phyloP scores from a whole-genome alignment of 2,329 filamentous ascomycete species.

The Coniochaeta sp. region DNA sequence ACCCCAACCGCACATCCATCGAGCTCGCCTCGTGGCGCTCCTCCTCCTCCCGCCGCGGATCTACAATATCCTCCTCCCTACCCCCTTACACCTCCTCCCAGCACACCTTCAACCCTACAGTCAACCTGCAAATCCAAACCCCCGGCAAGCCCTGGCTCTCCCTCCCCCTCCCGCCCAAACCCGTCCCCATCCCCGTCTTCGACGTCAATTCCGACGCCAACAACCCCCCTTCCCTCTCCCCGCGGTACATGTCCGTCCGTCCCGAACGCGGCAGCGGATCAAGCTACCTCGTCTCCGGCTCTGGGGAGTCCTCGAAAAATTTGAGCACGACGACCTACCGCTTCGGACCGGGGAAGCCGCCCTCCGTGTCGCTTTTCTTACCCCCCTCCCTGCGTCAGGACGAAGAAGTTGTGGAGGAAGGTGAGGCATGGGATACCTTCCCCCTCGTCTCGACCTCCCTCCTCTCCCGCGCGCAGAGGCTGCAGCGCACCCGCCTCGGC shows the following conservation, averaged over 20 bases:
- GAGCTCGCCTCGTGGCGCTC: background rate
- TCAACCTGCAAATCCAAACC: conserved; percentile 41
- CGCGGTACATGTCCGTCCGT: conserved; percentile 42
- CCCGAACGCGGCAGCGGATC: conserved; percentile 37
- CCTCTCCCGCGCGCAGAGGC: conserved; percentile 37
- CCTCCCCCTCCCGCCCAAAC: conserved; percentile 29
- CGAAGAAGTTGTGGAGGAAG: conserved; percentile 14
- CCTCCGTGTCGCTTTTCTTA: conserved; percentile 31
- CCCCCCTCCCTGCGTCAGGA: conserved; percentile 1
- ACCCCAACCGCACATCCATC: background rate
- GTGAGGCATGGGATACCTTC: conserved; percentile 17
- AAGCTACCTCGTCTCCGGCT: conserved; percentile 37
- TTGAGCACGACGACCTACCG: conserved; percentile 49
- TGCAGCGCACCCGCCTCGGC: conserved; percentile 38
- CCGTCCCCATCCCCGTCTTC: conserved; percentile 35
- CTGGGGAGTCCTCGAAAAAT: conserved; percentile 15
- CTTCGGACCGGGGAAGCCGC: conserved; percentile 47
- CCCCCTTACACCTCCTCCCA: conserved; percentile 20
- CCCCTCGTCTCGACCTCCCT: conserved; percentile 27
- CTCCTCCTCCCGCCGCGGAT: background rate
- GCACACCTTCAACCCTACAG: conserved; percentile 32
- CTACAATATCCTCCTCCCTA: conserved; percentile 12
- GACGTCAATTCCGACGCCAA: conserved; percentile 26
- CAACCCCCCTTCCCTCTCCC: background rate
- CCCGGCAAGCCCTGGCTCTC: conserved; percentile 34